Evolutionary conservation across 1,284 basidiomycete species (phyloP).

Genomic region (Heterobasidion parviporum): DNA sequence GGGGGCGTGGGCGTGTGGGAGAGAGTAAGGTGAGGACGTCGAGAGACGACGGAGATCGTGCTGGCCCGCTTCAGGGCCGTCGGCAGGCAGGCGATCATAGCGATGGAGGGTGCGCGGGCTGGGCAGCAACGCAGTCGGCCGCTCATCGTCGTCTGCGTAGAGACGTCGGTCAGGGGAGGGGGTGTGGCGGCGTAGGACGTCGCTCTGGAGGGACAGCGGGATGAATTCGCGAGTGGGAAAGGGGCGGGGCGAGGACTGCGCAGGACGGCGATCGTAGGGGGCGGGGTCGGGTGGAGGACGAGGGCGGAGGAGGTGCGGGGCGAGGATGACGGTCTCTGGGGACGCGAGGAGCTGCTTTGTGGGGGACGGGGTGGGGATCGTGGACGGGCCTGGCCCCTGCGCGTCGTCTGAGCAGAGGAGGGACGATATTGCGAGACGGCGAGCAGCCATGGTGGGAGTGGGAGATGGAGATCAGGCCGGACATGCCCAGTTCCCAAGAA

Average conservation of each 20-base stretch:
- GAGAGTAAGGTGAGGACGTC: background rate
- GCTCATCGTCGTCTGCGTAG: too few relatives aligned
- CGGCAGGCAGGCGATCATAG: background rate
- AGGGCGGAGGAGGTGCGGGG: slow-evolving; percentile 22
- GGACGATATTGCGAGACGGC: slow-evolving; percentile 64
- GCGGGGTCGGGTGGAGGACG: slow-evolving; percentile 11
- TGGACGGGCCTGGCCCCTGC: background rate
- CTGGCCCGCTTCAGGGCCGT: background rate
- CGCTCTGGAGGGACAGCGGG: slow-evolving; percentile 16
- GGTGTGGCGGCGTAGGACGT: slow-evolving; percentile 15
- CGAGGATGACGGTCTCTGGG: slow-evolving; percentile 25
- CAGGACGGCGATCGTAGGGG: slow-evolving; percentile 4
- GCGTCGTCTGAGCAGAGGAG: slow-evolving; percentile 51
- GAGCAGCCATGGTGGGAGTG: slow-evolving; percentile 40
- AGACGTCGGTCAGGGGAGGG: slow-evolving; percentile 7
- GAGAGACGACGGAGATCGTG: background rate
- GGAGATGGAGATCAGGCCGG: slow-evolving; percentile 1
- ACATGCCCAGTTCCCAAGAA: background rate
- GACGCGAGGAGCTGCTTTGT: slow-evolving; percentile 7
- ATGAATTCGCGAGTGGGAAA: slow-evolving; percentile 15
- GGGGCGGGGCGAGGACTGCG: slow-evolving; percentile 7
- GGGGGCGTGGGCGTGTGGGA: background rate
- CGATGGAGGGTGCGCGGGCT: background rate
- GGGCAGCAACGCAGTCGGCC: too few relatives aligned
- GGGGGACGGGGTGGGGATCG: slow-evolving; percentile 3